phyloP scores from a whole-genome alignment of 2,329 filamentous ascomycete species.

The Talaromyces sp. region DNA sequence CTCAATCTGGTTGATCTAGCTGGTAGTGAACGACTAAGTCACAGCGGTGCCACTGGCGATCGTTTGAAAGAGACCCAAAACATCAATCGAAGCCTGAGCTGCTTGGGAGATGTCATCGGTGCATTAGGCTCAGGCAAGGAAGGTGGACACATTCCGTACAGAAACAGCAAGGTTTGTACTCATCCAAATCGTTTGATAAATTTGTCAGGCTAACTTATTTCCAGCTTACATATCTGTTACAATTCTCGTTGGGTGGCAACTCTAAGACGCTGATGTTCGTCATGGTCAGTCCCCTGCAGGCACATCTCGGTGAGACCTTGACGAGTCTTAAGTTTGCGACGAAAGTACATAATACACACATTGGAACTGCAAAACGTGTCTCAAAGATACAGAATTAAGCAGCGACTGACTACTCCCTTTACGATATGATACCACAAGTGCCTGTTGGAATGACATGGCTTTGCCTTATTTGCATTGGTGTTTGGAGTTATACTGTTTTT shows the following conservation, averaged over 20 bases:
- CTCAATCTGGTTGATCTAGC: conserved; percentile 95
- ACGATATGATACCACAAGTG: conserved; percentile 15
- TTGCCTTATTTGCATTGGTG: conserved; percentile 14
- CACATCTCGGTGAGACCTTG: conserved; percentile 85
- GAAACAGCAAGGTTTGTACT: conserved; percentile 76
- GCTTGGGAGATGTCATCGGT: conserved; percentile 89
- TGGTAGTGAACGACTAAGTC: conserved; percentile 84
- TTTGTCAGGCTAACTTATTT: conserved; percentile 21
- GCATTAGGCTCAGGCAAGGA: conserved; percentile 80
- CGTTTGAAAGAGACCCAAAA: conserved; percentile 91
- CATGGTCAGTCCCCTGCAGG: conserved; percentile 91
- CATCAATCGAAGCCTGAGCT: conserved; percentile 93
- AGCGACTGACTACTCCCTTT: neutral
- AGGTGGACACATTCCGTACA: conserved; percentile 79
- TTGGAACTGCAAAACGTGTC: conserved; percentile 68
- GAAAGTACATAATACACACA: conserved; percentile 85
- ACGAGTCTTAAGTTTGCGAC: conserved; percentile 95
- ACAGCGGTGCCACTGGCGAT: conserved; percentile 81
- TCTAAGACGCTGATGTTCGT: conserved; percentile 99
- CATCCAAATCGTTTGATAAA: neutral
- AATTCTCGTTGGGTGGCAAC: conserved; percentile 92
- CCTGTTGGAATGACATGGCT: neutral
- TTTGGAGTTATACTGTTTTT: conserved; percentile 9
- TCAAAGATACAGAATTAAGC: conserved; percentile 13
- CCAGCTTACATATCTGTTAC: conserved; percentile 83